Evolutionary conservation across 495 filamentous ascomycete species (phyloP).

Genomic region (Podospora pseudoanserina): DNA sequence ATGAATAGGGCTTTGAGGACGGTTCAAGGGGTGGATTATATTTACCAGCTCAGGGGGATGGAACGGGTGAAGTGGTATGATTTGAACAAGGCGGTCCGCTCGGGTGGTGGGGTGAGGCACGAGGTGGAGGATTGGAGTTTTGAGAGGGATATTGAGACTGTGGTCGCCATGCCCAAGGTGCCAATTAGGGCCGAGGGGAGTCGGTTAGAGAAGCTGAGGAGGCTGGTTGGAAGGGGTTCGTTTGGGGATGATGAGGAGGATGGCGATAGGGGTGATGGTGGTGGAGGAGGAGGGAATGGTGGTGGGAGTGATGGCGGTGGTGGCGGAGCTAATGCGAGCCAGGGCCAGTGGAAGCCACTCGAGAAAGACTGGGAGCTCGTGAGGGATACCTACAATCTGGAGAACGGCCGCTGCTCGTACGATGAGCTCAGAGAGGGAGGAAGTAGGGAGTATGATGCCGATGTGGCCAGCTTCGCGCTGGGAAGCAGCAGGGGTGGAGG

Average conservation of each 20-base stretch:
- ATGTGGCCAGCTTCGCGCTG: constrained; percentile 1
- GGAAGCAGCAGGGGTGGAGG: background rate
- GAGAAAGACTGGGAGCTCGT: constrained; percentile 23
- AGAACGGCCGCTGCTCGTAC: constrained; percentile 18
- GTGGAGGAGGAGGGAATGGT: background rate
- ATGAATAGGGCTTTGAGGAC: constrained; percentile 30
- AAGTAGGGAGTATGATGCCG: constrained; percentile 15
- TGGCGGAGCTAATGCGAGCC: background rate
- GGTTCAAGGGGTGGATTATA: constrained; percentile 39
- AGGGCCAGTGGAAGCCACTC: constrained; percentile 20
- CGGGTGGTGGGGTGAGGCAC: constrained; percentile 4
- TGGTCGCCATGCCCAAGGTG: constrained; percentile 19
- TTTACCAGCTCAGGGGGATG: constrained; percentile 40
- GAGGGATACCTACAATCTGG: constrained; percentile 25
- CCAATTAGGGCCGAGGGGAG: constrained; percentile 6
- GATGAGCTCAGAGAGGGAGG: constrained; percentile 14
- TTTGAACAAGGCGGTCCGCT: constrained; percentile 7
- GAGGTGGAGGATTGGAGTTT: constrained; percentile 35
- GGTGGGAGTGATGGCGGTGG: background rate
- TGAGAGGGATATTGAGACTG: constrained; percentile 31
- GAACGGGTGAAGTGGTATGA: constrained; percentile 37
- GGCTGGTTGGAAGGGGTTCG: constrained; percentile 9
- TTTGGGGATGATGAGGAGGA: background rate
- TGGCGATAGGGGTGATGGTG: background rate
- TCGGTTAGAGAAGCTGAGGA: constrained; percentile 28